Evolutionary conservation across 2,329 filamentous ascomycete genomes (phyloP).

Genomic region (Ophiosphaerella korrae): DNA sequence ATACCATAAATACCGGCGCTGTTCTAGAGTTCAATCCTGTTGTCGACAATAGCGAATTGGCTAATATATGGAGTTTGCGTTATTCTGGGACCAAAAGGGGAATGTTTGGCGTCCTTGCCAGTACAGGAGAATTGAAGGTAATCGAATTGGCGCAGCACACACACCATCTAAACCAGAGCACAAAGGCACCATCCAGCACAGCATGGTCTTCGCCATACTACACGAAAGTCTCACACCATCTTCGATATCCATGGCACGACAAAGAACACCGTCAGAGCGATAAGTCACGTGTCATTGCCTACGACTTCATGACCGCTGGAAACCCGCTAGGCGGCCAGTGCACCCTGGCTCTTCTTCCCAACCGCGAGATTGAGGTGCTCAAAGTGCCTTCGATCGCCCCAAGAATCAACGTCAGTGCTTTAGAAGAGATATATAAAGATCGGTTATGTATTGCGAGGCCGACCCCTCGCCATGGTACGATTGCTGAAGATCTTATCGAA

Average conservation of each 20-base stretch:
- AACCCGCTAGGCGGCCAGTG: conserved; percentile 54
- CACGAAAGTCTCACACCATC: conserved; percentile 49
- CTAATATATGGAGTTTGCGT: conserved; percentile 66
- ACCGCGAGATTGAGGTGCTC: conserved; percentile 57
- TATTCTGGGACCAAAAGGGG: conserved; percentile 65
- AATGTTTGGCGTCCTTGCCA: conserved; percentile 63
- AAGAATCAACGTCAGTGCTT: conserved; percentile 49
- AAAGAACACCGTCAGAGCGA: conserved; percentile 51
- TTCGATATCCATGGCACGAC: conserved; percentile 54
- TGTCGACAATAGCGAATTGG: conserved; percentile 54
- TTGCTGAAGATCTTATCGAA: conserved; percentile 43
- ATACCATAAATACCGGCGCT: conserved; percentile 60
- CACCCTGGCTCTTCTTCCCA: conserved; percentile 59
- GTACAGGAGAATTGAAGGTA: conserved; percentile 63
- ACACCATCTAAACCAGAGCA: conserved; percentile 32
- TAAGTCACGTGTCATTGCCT: conserved; percentile 60
- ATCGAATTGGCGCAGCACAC: conserved; percentile 61
- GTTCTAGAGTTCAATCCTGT: conserved; percentile 64
- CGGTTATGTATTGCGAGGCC: conserved; percentile 38
- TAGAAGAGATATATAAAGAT: conserved; percentile 50
- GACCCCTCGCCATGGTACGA: conserved; percentile 31
- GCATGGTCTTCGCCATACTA: conserved; percentile 52
- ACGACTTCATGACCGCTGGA: conserved; percentile 62
- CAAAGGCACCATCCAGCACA: conserved; percentile 26
- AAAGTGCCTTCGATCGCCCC: conserved; percentile 53